Percentiles rank a stretch among this genome's conserved stretches.
Conservation (phyloP, 306 rosid genomes). For the Rosa persica region DNA sequence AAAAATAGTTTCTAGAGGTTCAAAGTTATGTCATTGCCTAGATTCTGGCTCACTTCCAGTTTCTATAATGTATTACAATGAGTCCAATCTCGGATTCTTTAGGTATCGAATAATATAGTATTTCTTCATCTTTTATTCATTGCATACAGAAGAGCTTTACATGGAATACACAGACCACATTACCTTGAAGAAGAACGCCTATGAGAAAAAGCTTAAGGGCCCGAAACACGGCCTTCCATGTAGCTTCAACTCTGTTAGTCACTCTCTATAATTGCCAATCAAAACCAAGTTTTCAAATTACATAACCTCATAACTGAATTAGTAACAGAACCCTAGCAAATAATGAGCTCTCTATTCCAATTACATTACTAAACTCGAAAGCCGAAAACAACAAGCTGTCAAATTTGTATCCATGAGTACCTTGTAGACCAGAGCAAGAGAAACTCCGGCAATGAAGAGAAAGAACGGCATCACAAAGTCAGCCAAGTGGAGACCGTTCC, state of each 20-base stretch:
- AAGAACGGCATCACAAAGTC: slow-evolving; percentile 91
- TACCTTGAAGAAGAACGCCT: slow-evolving; percentile 91
- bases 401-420: slow-evolving; percentile 24
- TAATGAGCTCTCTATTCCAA: background rate
- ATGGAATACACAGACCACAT: slow-evolving; percentile 4
- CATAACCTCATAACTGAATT: background rate
- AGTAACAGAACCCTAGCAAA: background rate
- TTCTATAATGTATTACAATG: background rate
- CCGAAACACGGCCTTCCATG: slow-evolving; percentile 58
- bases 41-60: background rate
- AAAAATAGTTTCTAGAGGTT: background rate
- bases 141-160: background rate
- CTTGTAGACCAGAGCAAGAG: slow-evolving; percentile 75
- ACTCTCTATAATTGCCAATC: slow-evolving; percentile 44
- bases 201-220: slow-evolving; percentile 58
- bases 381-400: background rate
- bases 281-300: background rate
- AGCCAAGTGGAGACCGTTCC: slow-evolving; percentile 85
- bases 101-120: background rate
- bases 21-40: background rate
- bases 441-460: slow-evolving; percentile 76
- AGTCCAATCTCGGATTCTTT: background rate
- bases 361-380: background rate
- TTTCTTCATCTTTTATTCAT: background rate
- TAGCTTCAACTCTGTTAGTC: slow-evolving; percentile 49